These are phyloP conservation scores for Crassisporium funariophilum DNA, from an alignment of 768 basidiomycete species.

Conservation along the genomic window DNA sequence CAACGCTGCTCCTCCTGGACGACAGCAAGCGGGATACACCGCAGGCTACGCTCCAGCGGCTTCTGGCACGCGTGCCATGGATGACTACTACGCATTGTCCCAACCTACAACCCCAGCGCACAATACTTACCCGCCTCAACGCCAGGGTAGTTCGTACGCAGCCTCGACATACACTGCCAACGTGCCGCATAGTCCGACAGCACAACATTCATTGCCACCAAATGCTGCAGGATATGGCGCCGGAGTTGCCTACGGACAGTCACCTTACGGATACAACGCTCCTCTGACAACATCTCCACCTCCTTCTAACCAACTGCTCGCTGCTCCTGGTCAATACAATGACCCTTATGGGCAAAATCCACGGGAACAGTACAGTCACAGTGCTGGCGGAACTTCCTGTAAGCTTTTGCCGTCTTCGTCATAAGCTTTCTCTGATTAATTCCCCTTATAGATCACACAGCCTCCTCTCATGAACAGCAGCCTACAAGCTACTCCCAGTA, in stretches of 20 bases:
- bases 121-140: constrained; percentile 47
- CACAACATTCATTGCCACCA: constrained; percentile 12
- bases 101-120: constrained; percentile 32
- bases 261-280: constrained; percentile 29
- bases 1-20: constrained; percentile 30
- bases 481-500: constrained; percentile 49
- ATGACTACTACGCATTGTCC: constrained; percentile 63
- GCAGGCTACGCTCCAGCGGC: constrained; percentile 69
- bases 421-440: constrained; percentile 3
- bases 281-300: constrained; percentile 31
- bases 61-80: constrained; percentile 68
- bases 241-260: constrained; percentile 26
- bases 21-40: constrained; percentile 37
- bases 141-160: constrained; percentile 39
- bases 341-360: constrained; percentile 35
- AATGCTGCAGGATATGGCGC: constrained; percentile 11
- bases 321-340: constrained; percentile 34
- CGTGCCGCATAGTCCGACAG: constrained; percentile 18
- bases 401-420: no score
- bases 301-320: constrained; percentile 36
- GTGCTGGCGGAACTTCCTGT: constrained; percentile 56
- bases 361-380: constrained; percentile 65
- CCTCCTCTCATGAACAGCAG: constrained; percentile 48
- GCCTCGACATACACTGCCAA: constrained; percentile 33
- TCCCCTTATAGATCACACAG: constrained; percentile 52